Percentiles rank a stretch among this genome's conserved stretches.
phyloP scores from a whole-genome alignment of 129 eudicot genomes.

The Pulicaria dysenterica region DNA sequence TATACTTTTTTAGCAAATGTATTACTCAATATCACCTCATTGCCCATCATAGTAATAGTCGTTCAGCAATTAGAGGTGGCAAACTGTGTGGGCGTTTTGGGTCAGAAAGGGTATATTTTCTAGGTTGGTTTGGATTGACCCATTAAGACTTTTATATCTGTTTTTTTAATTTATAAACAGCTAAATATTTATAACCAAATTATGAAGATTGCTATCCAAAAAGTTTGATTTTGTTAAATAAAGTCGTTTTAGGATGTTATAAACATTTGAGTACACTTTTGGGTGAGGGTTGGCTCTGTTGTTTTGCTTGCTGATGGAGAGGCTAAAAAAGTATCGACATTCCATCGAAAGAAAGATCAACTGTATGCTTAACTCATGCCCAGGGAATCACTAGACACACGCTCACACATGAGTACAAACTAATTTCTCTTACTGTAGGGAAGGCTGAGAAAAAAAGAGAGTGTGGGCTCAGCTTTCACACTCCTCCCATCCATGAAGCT shows the following conservation, averaged over 20 bases:
- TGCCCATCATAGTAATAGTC: slow-evolving; percentile 5
- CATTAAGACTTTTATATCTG: not conserved
- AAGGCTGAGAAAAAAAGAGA: no score
- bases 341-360: no score
- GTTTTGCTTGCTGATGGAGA: not conserved
- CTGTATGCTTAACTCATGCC: no score
- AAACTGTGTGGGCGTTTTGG: not conserved
- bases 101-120: not conserved
- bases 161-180: not conserved
- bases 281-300: not conserved
- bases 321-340: no score
- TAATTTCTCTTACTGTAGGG: no score
- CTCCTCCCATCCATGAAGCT: no score
- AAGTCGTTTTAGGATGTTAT: not conserved
- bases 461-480: no score
- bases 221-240: no score
- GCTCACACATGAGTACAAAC: no score
- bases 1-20: not conserved
- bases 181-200: not conserved
- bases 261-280: not conserved
- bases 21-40: slow-evolving; percentile 3
- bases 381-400: no score
- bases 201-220: not conserved
- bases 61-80: slow-evolving; percentile 6
- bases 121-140: not conserved